phyloP scores from a whole-genome alignment of 1,284 basidiomycete species.

The Trichosporon ovoides region DNA sequence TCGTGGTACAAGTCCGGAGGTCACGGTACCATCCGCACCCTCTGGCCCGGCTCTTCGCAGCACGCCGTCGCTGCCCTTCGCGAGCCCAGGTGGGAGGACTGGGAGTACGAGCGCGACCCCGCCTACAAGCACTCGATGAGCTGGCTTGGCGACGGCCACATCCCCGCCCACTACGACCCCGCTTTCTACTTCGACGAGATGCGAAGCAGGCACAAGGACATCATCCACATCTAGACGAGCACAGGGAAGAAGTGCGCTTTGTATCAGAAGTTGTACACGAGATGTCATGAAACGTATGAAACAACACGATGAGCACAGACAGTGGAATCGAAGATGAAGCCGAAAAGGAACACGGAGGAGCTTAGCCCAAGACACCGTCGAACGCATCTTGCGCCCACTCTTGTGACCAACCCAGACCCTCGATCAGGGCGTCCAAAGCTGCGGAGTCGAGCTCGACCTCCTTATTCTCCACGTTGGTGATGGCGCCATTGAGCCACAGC shows the following conservation, averaged over 20 bases:
- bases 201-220: conserved; percentile 4
- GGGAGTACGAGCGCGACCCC: conserved; percentile 15
- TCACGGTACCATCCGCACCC: conserved; percentile 14
- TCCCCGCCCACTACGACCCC: conserved; percentile 13
- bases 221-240: neutral
- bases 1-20: conserved; percentile 31
- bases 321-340: too few species aligned
- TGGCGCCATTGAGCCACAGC: neutral
- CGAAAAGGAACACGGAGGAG: too few species aligned
- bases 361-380: neutral
- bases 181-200: conserved; percentile 15
- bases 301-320: too few species aligned
- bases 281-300: too few species aligned
- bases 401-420: neutral
- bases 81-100: conserved; percentile 42
- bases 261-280: too few species aligned
- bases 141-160: conserved; percentile 20
- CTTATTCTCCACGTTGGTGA: neutral
- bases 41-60: conserved; percentile 23
- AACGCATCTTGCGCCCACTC: neutral
- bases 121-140: conserved; percentile 12
- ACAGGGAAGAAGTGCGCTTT: neutral
- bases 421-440: neutral
- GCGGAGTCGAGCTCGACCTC: neutral
- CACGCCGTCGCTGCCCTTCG: conserved; percentile 26